Base-by-base conservation (phyloP, 2,329 filamentous ascomycete genomes). In the Pseudocercospora musae region DNA sequence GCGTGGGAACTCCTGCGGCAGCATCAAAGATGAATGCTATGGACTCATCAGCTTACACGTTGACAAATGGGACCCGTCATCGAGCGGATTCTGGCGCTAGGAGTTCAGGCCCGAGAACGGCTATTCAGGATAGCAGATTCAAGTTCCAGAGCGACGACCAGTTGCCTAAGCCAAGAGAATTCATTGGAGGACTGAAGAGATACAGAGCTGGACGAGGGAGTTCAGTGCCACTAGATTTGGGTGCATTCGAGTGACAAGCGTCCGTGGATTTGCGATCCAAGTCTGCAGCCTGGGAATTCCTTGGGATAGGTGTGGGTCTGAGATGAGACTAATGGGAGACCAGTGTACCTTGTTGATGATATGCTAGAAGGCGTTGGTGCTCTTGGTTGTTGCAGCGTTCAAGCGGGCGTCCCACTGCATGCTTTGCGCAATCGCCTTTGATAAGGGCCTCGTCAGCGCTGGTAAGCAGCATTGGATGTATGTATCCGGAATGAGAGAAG, bases 161-260 rank as follows among this genome's bases (percentile, higher is more conserved):
- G 69, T 82, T 98, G 52, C 94, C 95, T 0, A 94, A 92, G 70
- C 94, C 94, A 21, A 84, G 94, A 71, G 87, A 90, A 1, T 97
- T 96, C 73, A 78, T 82, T 1, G 89, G 89, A n/a, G 87, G 85
- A 3, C 79, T 84, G 20, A 92, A 89, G 75, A 87, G 86, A 74
- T 99, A 98, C 77, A 84, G 94, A 66, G 95, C 95, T 37, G 95
- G 95, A 8, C 85, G 94, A 73, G 94, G 92, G 31, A 97, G 92
- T 78, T 97, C 91, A 80, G 93, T 98, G 69, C 95, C 95, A 29
- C 80, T 98, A 70, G 91, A 98, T 80, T 77, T 99, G 73, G 86
- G 81, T 68, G 81, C 83, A 13, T 82, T 89, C 62, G 76, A 79
- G 52, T 81, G 60, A 64, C 31, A 33, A 54, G 13, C 20, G 52